Percentiles rank a stretch among this genome's conserved stretches.
Conservation (phyloP, 495 filamentous ascomycete genomes). For the Lineolata rhizophorae region DNA sequence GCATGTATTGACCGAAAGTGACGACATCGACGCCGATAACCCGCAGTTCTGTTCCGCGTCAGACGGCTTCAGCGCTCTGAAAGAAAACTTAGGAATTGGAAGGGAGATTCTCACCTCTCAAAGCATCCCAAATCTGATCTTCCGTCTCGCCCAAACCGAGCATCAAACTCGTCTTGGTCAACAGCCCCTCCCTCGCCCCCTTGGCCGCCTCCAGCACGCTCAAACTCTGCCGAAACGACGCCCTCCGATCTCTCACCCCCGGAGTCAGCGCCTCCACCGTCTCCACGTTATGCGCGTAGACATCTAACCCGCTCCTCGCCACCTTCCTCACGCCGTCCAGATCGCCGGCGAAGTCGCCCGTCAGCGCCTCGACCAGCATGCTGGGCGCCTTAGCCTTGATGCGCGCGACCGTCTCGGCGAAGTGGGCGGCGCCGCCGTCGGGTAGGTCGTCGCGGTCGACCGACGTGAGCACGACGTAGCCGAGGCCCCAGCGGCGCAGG, state of each 20-base stretch:
- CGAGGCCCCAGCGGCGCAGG: conserved; percentile 74
- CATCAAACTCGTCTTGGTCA: conserved; percentile 97
- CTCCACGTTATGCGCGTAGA: conserved; percentile 95
- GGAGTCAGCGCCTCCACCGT: conserved; percentile 83
- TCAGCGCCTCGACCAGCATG: conserved; percentile 87
- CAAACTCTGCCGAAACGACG: conserved; percentile 71
- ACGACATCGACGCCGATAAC: conserved; percentile 73
- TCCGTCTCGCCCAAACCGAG: conserved; percentile 85
- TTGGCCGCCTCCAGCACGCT: conserved; percentile 67
- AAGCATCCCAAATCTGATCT: conserved; percentile 60
- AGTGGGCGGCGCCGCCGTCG: conserved; percentile 77
- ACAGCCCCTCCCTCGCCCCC: conserved; percentile 45
- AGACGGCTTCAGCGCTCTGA: background rate
- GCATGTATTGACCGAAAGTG: conserved; percentile 98
- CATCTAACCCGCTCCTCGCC: conserved; percentile 72
- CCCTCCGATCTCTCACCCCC: conserved; percentile 70
- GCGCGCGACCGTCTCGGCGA: conserved; percentile 80
- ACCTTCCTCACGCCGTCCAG: conserved; percentile 63
- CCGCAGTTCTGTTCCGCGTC: conserved; percentile 35
- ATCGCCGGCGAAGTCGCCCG: conserved; percentile 72
- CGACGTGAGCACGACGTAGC: conserved; percentile 83
- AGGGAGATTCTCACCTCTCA: too few relatives aligned
- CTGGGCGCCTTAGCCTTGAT: conserved; percentile 77
- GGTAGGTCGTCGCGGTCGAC: conserved; percentile 84
- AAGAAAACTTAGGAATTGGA: too few relatives aligned